Conservation (phyloP, 371 early-diverging fungal species). For the Mortierella sp. region DNA sequence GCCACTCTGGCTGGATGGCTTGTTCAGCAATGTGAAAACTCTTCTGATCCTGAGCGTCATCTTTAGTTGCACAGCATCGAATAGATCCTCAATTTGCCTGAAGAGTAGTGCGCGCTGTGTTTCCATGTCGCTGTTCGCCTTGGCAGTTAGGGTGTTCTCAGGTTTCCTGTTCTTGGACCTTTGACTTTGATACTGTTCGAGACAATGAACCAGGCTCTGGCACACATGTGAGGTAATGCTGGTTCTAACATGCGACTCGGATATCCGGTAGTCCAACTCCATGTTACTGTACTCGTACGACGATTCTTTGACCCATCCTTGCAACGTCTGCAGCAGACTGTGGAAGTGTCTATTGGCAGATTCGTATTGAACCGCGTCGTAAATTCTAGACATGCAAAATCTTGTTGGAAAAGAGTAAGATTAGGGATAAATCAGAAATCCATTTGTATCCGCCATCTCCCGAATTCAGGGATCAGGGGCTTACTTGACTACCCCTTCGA, state of each 20-base stretch:
- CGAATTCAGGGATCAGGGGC: background rate
- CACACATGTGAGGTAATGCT: slow-evolving; percentile 28
- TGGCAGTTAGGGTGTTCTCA: background rate
- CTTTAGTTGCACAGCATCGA: slow-evolving; percentile 16
- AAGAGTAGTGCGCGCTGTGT: background rate
- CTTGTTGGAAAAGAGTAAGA: background rate
- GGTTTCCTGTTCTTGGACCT: slow-evolving; percentile 16
- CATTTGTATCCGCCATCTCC: background rate
- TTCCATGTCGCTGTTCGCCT: background rate
- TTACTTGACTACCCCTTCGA: slow-evolving; percentile 21
- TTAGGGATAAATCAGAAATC: background rate
- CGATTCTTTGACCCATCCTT: slow-evolving; percentile 16
- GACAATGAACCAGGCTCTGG: slow-evolving; percentile 24
- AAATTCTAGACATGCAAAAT: slow-evolving; percentile 22
- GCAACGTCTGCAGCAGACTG: slow-evolving; percentile 6
- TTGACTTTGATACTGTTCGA: slow-evolving; percentile 19
- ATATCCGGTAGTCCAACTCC: slow-evolving; percentile 4
- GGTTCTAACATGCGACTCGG: slow-evolving; percentile 17
- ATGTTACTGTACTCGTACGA: slow-evolving; percentile 9
- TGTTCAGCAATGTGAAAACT: slow-evolving; percentile 6
- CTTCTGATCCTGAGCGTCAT: slow-evolving; percentile 14
- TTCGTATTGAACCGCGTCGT: slow-evolving; percentile 22
- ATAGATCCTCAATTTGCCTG: slow-evolving; percentile 9
- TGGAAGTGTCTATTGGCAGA: slow-evolving; percentile 16
- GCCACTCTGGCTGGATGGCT: background rate